Percentiles rank a stretch among this genome's conserved stretches.
Conservation (phyloP, 1,139 yeast genomes). For the Arxiozyma bovina region DNA sequence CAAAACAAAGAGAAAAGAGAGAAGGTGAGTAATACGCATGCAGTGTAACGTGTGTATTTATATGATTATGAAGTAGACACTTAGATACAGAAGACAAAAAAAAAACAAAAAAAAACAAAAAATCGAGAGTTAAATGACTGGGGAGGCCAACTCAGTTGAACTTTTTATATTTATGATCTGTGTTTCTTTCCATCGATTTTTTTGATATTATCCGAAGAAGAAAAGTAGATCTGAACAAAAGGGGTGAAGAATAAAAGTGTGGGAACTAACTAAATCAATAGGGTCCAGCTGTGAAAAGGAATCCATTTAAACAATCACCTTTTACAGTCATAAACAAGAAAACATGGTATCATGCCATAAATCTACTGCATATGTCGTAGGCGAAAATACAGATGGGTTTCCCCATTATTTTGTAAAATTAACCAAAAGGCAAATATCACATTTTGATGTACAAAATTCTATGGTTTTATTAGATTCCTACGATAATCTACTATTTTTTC, state of each 20-base stretch:
- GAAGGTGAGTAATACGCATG: not conserved
- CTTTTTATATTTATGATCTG: not conserved
- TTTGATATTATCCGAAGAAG: not conserved
- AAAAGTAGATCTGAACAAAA: too few relatives aligned
- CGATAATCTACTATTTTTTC: conserved; percentile 19
- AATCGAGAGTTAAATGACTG: too few relatives aligned
- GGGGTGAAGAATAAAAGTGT: not conserved
- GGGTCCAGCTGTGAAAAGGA: not conserved
- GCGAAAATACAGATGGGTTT: conserved; percentile 6
- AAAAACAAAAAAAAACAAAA: too few relatives aligned
- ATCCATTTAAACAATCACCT: not conserved
- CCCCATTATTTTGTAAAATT: conserved; percentile 26
- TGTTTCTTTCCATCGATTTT: not conserved
- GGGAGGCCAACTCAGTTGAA: too few relatives aligned
- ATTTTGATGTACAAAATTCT: conserved; percentile 26
- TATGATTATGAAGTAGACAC: not conserved
- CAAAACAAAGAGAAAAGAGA: too few relatives aligned
- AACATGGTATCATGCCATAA: conserved; percentile 7
- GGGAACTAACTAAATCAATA: not conserved
- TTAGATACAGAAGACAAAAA: too few relatives aligned
- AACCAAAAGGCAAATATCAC: conserved; percentile 14
- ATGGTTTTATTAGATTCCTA: conserved; percentile 23
- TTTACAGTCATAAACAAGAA: not conserved
- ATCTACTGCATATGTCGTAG: conserved; percentile 9
- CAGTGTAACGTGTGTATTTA: not conserved